Conservation (phyloP, 805 yeast species). For the Candida hungchunana region DNA sequence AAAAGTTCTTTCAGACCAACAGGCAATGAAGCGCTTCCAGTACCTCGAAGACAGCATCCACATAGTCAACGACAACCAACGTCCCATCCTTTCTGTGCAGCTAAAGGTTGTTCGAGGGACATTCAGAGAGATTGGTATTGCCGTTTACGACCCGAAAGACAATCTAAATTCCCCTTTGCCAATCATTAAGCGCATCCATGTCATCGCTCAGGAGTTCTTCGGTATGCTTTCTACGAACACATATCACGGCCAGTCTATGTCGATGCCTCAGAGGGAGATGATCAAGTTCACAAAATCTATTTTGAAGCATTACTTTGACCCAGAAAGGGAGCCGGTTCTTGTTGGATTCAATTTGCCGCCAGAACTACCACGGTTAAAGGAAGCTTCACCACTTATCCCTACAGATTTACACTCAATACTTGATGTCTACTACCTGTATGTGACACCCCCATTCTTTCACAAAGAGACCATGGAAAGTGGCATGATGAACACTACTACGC, state of each 20-base stretch:
- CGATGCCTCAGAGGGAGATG: conserved; percentile 12
- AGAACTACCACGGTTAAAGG: conserved; percentile 2
- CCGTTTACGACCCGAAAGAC: conserved; percentile 20
- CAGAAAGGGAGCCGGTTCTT: conserved; percentile 1
- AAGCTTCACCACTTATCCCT: conserved; percentile 3
- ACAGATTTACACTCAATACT: conserved; percentile 3
- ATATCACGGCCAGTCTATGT: conserved; percentile 18
- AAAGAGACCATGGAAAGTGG: conserved; percentile 2
- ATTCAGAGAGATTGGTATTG: conserved; percentile 18
- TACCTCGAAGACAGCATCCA: conserved; percentile 12
- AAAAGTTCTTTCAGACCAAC: not conserved
- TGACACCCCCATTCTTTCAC: conserved; percentile 12
- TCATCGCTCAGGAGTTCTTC: conserved; percentile 18
- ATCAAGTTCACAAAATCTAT: conserved; percentile 6
- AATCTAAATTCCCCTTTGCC: conserved; percentile 11
- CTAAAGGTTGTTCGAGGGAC: conserved; percentile 10
- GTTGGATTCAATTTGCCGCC: conserved; percentile 10
- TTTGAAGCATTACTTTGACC: conserved; percentile 3
- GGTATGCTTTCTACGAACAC: conserved; percentile 21
- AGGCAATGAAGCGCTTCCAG: conserved; percentile 17
- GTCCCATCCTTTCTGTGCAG: conserved; percentile 10
- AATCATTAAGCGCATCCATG: conserved; percentile 13
- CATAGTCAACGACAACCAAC: conserved; percentile 10
- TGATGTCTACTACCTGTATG: conserved; percentile 15
- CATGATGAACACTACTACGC: conserved; percentile 8